A percentile compares a stretch with the other conserved stretches of the same genome.
Evolutionary conservation across 352 stramenopile species (phyloP).

Genomic region (Globisporangium cystogenes): DNA sequence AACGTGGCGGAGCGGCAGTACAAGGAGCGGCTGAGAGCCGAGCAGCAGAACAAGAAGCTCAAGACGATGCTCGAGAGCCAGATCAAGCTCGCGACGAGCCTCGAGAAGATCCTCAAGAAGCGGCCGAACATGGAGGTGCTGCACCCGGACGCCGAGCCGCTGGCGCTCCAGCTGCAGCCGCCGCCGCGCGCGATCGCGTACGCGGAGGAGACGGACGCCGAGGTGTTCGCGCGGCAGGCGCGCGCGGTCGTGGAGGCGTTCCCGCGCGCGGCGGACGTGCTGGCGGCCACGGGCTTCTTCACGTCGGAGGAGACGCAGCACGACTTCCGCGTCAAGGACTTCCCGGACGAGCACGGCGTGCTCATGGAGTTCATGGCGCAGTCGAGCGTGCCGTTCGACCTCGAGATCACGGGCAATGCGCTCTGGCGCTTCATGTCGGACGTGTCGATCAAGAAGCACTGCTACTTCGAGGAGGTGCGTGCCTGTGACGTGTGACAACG

Average conservation of each 20-base stretch:
- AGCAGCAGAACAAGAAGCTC: constrained; percentile 25
- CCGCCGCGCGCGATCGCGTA: constrained; percentile 8
- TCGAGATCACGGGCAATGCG: constrained; percentile 7
- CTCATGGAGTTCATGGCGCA: constrained; percentile 16
- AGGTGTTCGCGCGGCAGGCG: constrained; percentile 9
- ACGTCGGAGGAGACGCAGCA: neutral
- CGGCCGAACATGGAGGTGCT: constrained; percentile 11
- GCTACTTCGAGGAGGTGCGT: constrained; percentile 14
- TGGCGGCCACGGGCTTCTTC: constrained; percentile 1
- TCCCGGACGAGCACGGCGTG: constrained; percentile 10
- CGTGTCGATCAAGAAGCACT: constrained; percentile 12
- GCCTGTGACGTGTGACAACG: neutral
- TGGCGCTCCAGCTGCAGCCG: no score
- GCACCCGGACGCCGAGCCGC: constrained; percentile 2
- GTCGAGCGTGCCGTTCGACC: constrained; percentile 8
- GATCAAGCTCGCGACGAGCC: constrained; percentile 17
- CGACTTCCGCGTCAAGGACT: constrained; percentile 11
- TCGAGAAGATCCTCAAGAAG: constrained; percentile 20
- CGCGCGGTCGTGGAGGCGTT: constrained; percentile 3
- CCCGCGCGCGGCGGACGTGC: constrained; percentile 4
- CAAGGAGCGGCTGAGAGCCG: constrained; percentile 16
- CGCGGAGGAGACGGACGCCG: constrained; percentile 3
- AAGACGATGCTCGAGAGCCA: constrained; percentile 25
- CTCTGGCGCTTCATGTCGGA: constrained; percentile 18
- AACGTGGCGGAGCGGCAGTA: constrained; percentile 20